Evolutionary conservation across 257 asterid genomes (phyloP).

Genomic region (Thymus quinquecostatus): DNA sequence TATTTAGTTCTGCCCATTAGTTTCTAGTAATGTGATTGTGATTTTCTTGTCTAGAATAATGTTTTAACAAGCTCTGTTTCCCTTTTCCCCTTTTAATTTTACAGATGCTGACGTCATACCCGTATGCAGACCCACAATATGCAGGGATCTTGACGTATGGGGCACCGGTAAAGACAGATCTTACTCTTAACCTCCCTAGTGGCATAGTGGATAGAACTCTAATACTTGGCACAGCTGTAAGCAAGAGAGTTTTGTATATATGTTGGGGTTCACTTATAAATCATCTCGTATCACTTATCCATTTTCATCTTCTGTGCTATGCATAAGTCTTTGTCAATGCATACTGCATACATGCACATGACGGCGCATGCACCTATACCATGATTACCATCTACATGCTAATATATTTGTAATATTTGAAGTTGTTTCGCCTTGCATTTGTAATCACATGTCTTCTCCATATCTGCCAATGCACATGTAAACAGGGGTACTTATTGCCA

Average conservation of each 20-base stretch:
- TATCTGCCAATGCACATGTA: neutral
- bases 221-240: neutral
- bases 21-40: neutral
- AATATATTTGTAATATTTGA: neutral
- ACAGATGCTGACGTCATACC: constrained; percentile 79
- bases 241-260: neutral
- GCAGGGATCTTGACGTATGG: constrained; percentile 69
- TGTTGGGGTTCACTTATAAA: constrained; percentile 4
- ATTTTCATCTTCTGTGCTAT: constrained; percentile 4
- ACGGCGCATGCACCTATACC: neutral
- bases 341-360: constrained; percentile 7
- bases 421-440: neutral
- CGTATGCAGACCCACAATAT: constrained; percentile 66
- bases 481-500: neutral
- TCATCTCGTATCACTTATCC: neutral
- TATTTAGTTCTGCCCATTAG: neutral
- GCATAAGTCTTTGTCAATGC: neutral
- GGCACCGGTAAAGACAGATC: constrained; percentile 60
- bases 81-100: constrained; percentile 10
- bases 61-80: neutral
- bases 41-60: neutral
- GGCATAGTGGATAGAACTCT: neutral
- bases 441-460: neutral
- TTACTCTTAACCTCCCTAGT: constrained; percentile 3
- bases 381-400: too few species aligned